These are phyloP conservation scores for Chytriomyces sp. DNA, from an alignment of 192 early-diverging fungal genomes.

Conservation along the genomic window DNA sequence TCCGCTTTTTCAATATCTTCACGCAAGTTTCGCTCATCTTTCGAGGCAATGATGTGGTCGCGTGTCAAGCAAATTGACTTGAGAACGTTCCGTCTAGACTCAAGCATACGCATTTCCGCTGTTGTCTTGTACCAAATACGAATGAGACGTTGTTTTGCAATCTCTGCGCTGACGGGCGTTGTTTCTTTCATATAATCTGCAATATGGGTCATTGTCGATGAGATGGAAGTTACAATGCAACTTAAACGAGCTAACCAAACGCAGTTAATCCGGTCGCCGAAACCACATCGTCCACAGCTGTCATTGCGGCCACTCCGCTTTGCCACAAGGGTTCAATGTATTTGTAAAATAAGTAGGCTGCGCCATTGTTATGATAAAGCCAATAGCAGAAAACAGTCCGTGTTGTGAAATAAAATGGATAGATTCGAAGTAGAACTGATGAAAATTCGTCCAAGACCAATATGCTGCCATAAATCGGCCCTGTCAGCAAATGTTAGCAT, in stretches of 20 bases:
- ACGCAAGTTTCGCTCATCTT: conserved; percentile 16
- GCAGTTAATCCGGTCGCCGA: neutral
- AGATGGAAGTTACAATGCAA: neutral
- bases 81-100: conserved; percentile 18
- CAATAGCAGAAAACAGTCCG: conserved; percentile 22
- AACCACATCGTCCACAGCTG: conserved; percentile 10
- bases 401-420: conserved; percentile 12
- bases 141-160: conserved; percentile 11
- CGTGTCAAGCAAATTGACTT: conserved; percentile 15
- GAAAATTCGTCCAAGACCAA: conserved; percentile 5
- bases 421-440: neutral
- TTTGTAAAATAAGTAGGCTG: conserved; percentile 13
- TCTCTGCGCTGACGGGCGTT: neutral
- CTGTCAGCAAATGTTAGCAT: neutral
- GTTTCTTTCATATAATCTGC: conserved; percentile 16
- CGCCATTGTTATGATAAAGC: conserved; percentile 17
- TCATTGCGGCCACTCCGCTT: neutral
- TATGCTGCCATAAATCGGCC: conserved; percentile 4
- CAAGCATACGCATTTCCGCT: conserved; percentile 4
- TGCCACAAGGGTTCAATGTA: conserved; percentile 21
- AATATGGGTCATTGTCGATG: neutral
- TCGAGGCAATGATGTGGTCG: conserved; percentile 15
- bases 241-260: neutral
- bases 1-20: conserved; percentile 22
- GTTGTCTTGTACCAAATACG: neutral